These are phyloP conservation scores for Pseudognaphalium luteoalbum DNA, from an alignment of 129 eudicot species.

Conservation along the genomic window DNA sequence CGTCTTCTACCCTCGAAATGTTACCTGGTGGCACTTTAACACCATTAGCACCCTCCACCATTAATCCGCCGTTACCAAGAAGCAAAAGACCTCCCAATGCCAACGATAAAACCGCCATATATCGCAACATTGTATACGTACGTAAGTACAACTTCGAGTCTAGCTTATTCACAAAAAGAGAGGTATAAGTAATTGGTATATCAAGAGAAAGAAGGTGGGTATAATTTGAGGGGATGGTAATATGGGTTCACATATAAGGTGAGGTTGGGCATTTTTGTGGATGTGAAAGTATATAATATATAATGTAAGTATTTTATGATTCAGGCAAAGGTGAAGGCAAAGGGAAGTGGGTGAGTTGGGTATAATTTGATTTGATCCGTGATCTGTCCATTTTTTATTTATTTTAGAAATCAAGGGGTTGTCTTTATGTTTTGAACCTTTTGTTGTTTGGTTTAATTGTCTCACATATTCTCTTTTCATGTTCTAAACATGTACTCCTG, in stretches of 20 bases:
- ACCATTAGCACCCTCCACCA: slow-evolving; percentile 32
- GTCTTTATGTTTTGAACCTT: neutral
- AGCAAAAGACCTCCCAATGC: slow-evolving; percentile 31
- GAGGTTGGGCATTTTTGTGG: neutral
- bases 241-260: slow-evolving; percentile 4
- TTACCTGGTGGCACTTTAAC: slow-evolving; percentile 57
- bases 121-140: slow-evolving; percentile 19
- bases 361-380: slow-evolving; percentile 24
- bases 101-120: slow-evolving; percentile 21
- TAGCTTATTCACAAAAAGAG: neutral
- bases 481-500: no score
- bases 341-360: slow-evolving; percentile 37
- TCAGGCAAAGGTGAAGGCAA: slow-evolving; percentile 31
- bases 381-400: slow-evolving; percentile 12
- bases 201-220: neutral
- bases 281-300: neutral
- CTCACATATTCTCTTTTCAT: slow-evolving; percentile 29
- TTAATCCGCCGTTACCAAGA: slow-evolving; percentile 20
- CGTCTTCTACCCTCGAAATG: slow-evolving; percentile 82
- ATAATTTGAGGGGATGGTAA: neutral
- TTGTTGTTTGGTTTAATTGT: neutral
- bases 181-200: slow-evolving; percentile 8
- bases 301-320: slow-evolving; percentile 20
- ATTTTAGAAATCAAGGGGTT: slow-evolving; percentile 6
- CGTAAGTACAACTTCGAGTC: neutral